Evolutionary conservation across 164 flowering plant genomes (phyloP).

Genomic region (Malania oleifera): DNA sequence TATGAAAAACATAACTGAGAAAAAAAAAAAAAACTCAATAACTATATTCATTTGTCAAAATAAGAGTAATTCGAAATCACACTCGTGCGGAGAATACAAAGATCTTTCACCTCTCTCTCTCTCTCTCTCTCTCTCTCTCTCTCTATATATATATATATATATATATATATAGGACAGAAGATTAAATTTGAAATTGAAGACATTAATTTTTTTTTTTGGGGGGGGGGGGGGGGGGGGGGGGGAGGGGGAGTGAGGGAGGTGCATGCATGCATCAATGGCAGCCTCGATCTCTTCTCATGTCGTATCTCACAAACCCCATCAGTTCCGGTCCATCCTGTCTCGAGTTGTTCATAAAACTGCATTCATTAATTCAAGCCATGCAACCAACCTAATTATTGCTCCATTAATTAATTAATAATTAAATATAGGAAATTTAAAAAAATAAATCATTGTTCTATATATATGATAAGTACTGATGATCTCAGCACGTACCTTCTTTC

Average conservation of each 20-base stretch:
- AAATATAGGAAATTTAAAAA: neutral
- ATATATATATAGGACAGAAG: neutral
- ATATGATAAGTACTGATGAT: neutral
- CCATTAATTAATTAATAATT: no score
- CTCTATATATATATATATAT: neutral
- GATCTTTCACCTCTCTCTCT: neutral
- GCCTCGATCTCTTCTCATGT: slow-evolving; percentile 38
- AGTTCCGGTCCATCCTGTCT: slow-evolving; percentile 79
- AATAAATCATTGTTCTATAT: neutral
- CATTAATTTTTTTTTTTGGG: no score
- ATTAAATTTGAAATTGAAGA: no score
- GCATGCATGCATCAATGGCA: slow-evolving; percentile 42
- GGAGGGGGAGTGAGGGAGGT: no score
- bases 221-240: no score
- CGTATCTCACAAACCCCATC: slow-evolving; percentile 78
- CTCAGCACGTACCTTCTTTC: slow-evolving; percentile 47
- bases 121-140: neutral
- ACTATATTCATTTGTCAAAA: no score
- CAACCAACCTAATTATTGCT: neutral
- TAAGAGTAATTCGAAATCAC: no score
- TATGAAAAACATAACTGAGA: no score
- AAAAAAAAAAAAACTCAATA: no score
- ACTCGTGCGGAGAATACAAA: no score
- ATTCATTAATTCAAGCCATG: slow-evolving; percentile 7
- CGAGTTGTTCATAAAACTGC: slow-evolving; percentile 71